Base-by-base conservation (phyloP, 1,139 yeast species). In the Kurtzmaniella quercitrusa region DNA sequence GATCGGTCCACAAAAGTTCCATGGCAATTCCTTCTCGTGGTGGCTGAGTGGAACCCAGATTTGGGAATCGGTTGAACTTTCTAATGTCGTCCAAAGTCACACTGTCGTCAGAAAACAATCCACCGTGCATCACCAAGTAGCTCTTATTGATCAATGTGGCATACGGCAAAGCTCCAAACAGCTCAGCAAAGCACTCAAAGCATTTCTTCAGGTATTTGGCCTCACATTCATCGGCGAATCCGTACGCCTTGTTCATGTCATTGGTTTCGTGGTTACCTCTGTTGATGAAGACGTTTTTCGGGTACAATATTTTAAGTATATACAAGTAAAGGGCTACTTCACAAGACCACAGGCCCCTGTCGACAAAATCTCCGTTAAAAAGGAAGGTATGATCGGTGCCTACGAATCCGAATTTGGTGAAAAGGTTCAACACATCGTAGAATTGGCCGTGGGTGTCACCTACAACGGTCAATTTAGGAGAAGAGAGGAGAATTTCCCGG, bases 401-500 rank as follows among this genome's bases (percentile, higher is more conserved):
- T 18, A 81, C 84, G 48, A 67, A 63, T 7, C 98, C 98, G 57
- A 82, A 90, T 40, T 63, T 73, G 38, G 75, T 62, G 62, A 93
- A 93, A 43, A 93, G 75, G 60, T 91, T 85, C 57, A 91, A 67
- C 41, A 93, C 81, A 60, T 93, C 98, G 58, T 78, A 93, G 59
- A 86, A 90, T 63, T 93, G 98, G 34, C 99, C 99, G 60, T 93
- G 99, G 0, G 98, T 93, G 60, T 93, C 99, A 51, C 99, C 99
- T 52, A 95, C 94, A 10, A 93, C 86, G 1, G 98, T 89, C 40
- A 94, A 70, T 47, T 63, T 70, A 50, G 61, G 60, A 18, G 69
- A 75, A 40, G 66, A 54, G 5, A 60, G 19, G 38, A 19, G n/a
- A n/a, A 19, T 14, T 10, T 14, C 21, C 15, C n/a, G 9, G 14